These are phyloP conservation scores for Halocafeteria seosinensis DNA, from an alignment of 108 stramenopile genomes.

Conservation along the genomic window DNA sequence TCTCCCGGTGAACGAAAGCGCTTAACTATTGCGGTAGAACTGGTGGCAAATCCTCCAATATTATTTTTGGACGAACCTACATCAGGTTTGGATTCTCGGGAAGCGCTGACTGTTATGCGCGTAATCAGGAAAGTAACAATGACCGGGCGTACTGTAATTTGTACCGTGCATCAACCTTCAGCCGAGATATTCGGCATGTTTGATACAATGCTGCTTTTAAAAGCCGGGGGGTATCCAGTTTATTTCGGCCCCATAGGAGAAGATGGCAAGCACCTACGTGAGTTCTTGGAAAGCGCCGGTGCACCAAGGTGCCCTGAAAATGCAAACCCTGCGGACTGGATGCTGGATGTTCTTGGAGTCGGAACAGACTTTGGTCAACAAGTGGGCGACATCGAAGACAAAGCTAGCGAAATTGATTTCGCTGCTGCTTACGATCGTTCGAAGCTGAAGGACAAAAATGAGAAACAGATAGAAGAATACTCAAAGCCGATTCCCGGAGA, in stretches of 20 bases:
- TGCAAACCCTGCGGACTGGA: constrained; percentile 62
- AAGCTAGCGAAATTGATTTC: background rate
- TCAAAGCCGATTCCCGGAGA: constrained; percentile 7
- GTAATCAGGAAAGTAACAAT: constrained; percentile 26
- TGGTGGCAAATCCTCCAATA: constrained; percentile 50
- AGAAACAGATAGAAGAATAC: background rate
- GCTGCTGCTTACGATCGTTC: background rate
- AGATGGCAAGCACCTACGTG: constrained; percentile 34
- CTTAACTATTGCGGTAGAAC: constrained; percentile 51
- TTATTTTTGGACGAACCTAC: constrained; percentile 50
- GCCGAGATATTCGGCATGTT: constrained; percentile 58
- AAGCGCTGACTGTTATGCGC: constrained; percentile 44
- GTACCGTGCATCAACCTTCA: constrained; percentile 72
- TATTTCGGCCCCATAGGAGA: constrained; percentile 55
- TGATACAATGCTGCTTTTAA: constrained; percentile 46
- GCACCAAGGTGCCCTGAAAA: constrained; percentile 13
- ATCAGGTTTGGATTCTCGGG: constrained; percentile 46
- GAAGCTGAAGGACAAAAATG: background rate
- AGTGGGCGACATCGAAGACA: background rate
- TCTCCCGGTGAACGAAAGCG: constrained; percentile 44
- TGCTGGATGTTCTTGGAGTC: constrained; percentile 52
- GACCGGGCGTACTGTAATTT: constrained; percentile 44
- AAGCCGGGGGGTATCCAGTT: constrained; percentile 54
- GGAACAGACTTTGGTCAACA: background rate
- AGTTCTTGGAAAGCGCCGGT: constrained; percentile 6